Percentiles rank a stretch among this genome's conserved stretches.
These are phyloP conservation scores for Botryotinia convoluta DNA, from an alignment of 2,329 filamentous ascomycete species.

Conservation along the genomic window DNA sequence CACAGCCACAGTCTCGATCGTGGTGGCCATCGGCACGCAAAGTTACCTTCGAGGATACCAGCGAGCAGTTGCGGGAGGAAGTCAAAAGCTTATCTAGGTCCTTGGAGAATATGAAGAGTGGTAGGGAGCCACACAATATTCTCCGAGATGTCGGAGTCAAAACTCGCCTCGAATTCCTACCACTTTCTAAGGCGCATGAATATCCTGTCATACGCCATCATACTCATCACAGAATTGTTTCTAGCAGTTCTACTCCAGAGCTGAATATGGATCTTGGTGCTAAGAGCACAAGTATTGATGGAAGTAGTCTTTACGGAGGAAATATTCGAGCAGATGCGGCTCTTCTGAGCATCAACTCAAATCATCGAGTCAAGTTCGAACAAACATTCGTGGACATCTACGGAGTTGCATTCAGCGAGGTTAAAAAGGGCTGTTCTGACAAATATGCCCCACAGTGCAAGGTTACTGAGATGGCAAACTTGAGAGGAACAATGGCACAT, in stretches of 20 bases:
- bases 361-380: neutral
- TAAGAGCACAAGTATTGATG: too few species aligned
- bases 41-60: neutral
- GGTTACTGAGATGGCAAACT: neutral
- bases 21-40: neutral
- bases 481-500: neutral
- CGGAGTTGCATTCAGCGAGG: neutral
- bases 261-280: neutral
- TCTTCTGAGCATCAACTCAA: neutral
- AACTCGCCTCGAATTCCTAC: neutral
- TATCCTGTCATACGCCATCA: neutral
- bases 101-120: neutral
- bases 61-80: neutral
- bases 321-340: slow-evolving; percentile 1
- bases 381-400: neutral
- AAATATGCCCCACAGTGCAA: neutral
- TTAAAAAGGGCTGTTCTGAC: neutral
- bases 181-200: neutral
- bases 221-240: neutral
- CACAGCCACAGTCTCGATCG: neutral
- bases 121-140: neutral
- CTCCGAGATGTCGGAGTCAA: neutral
- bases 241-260: neutral
- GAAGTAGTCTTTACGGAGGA: neutral
- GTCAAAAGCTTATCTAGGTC: neutral